phyloP scores from a whole-genome alignment of 306 rosid species.

The Acmispon strigosus region DNA sequence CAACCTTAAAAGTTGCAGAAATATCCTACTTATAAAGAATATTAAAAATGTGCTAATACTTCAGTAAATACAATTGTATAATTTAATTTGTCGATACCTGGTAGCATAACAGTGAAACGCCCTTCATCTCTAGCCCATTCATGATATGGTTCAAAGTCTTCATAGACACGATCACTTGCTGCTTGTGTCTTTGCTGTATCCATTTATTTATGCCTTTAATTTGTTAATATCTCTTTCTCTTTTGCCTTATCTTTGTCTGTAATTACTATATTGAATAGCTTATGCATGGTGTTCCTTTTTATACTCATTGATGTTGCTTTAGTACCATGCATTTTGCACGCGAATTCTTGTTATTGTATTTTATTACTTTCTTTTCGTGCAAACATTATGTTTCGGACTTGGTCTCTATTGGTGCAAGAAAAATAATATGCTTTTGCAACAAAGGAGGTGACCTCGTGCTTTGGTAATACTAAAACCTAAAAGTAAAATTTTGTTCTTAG shows the following conservation, averaged over 20 bases:
- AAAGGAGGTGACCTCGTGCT: conserved; percentile 15
- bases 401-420: conserved; percentile 13
- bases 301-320: conserved; percentile 12
- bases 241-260: conserved; percentile 1
- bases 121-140: conserved; percentile 37
- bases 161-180: conserved; percentile 23
- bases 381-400: conserved; percentile 9
- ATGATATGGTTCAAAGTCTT: conserved; percentile 40
- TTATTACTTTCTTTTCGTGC: conserved; percentile 31
- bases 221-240: neutral
- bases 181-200: neutral
- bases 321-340: neutral
- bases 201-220: neutral
- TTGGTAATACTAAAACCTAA: conserved; percentile 24
- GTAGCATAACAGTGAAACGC: conserved; percentile 30
- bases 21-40: too few relatives aligned
- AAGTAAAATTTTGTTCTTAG: neutral
- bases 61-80: too few relatives aligned
- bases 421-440: conserved; percentile 27
- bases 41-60: too few relatives aligned
- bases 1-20: too few relatives aligned
- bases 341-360: neutral
- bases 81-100: conserved; percentile 33
- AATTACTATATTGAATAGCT: neutral
- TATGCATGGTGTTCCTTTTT: conserved; percentile 4